Percentiles rank a stretch among this genome's conserved stretches.
These are phyloP conservation scores for Pichia thaimueangensis DNA, from an alignment of 805 yeast genomes.

Conservation along the genomic window DNA sequence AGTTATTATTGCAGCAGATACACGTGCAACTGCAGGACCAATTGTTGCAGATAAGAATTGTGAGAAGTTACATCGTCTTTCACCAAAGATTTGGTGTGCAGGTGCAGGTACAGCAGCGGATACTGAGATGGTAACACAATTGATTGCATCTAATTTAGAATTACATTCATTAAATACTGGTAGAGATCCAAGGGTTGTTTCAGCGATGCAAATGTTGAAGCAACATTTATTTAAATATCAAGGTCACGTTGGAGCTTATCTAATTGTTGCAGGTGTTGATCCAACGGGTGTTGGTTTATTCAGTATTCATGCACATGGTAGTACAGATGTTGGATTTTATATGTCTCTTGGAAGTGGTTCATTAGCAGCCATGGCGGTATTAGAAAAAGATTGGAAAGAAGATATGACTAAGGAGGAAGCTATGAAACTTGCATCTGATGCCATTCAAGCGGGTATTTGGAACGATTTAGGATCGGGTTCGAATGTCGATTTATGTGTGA, in stretches of 20 bases:
- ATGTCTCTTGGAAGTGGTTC: conserved; percentile 95
- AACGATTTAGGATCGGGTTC: conserved; percentile 99
- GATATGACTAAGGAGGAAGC: conserved; percentile 83
- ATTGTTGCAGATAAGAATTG: conserved; percentile 98
- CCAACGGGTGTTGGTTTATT: conserved; percentile 93
- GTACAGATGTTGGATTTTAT: conserved; percentile 92
- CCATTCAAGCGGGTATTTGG: conserved; percentile 97
- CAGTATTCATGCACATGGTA: conserved; percentile 95
- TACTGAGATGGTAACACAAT: conserved; percentile 94
- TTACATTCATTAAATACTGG: conserved; percentile 78
- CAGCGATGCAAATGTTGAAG: conserved; percentile 86
- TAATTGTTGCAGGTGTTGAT: conserved; percentile 97
- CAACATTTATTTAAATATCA: conserved; percentile 96
- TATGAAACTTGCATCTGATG: conserved; percentile 82
- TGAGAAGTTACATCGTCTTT: conserved; percentile 84
- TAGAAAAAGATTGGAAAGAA: conserved; percentile 82
- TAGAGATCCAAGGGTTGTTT: conserved; percentile 87
- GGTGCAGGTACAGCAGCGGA: conserved; percentile 99
- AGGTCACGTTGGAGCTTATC: conserved; percentile 94
- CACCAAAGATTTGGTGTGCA: conserved; percentile 97
- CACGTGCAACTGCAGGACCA: conserved; percentile 94
- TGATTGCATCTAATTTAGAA: conserved; percentile 86
- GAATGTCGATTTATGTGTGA: conserved; percentile 93
- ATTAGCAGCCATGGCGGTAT: conserved; percentile 95
- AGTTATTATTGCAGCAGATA: conserved; percentile 97